Conservation (phyloP, 768 basidiomycete genomes). For the Pisolithus marmoratus region DNA sequence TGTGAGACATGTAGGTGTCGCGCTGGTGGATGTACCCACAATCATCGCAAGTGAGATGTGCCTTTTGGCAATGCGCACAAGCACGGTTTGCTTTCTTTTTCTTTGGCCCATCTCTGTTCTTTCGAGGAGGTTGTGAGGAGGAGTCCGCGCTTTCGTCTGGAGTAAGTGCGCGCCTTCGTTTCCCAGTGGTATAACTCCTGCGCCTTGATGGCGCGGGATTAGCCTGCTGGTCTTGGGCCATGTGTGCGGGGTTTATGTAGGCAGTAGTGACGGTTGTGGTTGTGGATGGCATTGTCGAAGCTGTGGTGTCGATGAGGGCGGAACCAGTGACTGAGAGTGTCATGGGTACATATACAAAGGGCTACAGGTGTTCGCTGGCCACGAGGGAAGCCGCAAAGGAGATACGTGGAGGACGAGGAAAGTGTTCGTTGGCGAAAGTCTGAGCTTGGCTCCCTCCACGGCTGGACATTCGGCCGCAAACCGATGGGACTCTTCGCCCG, state of each 20-base stretch:
- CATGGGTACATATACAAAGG: slow-evolving; percentile 11
- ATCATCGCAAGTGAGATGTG: slow-evolving; percentile 98
- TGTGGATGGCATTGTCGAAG: slow-evolving; percentile 9
- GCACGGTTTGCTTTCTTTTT: slow-evolving; percentile 95
- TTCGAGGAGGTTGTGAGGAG: slow-evolving; percentile 38
- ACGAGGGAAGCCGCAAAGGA: background rate
- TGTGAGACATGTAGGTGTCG: slow-evolving; percentile 7
- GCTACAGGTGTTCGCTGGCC: background rate
- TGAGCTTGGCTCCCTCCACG: background rate
- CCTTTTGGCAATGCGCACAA: slow-evolving; percentile 94
- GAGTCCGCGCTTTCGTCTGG: slow-evolving; percentile 53
- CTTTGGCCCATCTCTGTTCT: slow-evolving; percentile 71
- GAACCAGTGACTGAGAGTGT: slow-evolving; percentile 3
- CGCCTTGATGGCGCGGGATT: slow-evolving; percentile 25
- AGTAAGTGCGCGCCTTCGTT: slow-evolving; percentile 60
- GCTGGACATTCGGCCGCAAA: slow-evolving; percentile 13
- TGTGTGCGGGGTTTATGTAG: slow-evolving; percentile 40
- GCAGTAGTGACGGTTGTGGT: slow-evolving; percentile 16
- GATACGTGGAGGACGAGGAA: background rate
- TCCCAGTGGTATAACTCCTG: slow-evolving; percentile 37
- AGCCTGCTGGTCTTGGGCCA: slow-evolving; percentile 35
- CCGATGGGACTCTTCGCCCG: slow-evolving; percentile 10
- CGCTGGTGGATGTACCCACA: slow-evolving; percentile 48
- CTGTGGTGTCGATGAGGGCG: background rate
- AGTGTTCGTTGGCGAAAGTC: background rate